A percentile compares a stretch with the other conserved stretches of the same genome.
Conservation (phyloP, 2,329 filamentous ascomycete species). For the Aspergillus awamori region DNA sequence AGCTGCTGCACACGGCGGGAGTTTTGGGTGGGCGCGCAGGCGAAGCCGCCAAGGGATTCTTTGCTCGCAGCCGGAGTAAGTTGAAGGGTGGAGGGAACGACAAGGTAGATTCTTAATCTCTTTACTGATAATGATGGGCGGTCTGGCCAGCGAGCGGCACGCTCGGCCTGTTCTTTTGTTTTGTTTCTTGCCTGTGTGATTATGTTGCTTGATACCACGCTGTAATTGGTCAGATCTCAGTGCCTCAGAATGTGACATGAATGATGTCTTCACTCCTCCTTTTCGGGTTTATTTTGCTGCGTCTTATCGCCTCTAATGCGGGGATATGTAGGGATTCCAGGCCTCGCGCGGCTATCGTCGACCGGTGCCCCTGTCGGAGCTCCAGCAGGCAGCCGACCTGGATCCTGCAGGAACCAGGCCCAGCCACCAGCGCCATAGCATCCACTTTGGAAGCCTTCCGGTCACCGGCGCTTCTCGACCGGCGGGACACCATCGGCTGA, state of each 20-base stretch:
- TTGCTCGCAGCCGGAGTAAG: conserved; percentile 88
- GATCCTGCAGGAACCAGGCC: conserved; percentile 12
- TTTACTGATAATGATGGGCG: conserved; percentile 18
- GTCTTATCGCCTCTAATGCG: conserved; percentile 32
- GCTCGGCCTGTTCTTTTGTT: not conserved
- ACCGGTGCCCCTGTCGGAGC: conserved; percentile 27
- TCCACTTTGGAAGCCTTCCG: conserved; percentile 28
- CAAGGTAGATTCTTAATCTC: conserved; percentile 81
- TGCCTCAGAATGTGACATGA: conserved; percentile 21
- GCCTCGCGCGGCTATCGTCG: conserved; percentile 31
- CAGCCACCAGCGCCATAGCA: conserved; percentile 25
- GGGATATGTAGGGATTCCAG: conserved; percentile 38
- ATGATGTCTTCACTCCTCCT: conserved; percentile 15
- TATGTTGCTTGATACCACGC: conserved; percentile 32
- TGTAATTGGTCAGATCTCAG: conserved; percentile 31
- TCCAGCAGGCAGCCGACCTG: conserved; percentile 23
- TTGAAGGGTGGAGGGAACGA: conserved; percentile 68
- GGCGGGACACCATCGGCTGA: conserved; percentile 14
- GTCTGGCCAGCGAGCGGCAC: not conserved
- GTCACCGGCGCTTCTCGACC: conserved; percentile 13
- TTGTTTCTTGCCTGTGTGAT: conserved; percentile 10
- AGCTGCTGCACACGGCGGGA: conserved; percentile 81
- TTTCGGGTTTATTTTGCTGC: conserved; percentile 2
- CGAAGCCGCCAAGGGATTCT: conserved; percentile 85
- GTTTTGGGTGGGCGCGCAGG: conserved; percentile 68